These are phyloP conservation scores for Ampelomyces quisqualis DNA, from an alignment of 2,329 filamentous ascomycete genomes.

Conservation along the genomic window DNA sequence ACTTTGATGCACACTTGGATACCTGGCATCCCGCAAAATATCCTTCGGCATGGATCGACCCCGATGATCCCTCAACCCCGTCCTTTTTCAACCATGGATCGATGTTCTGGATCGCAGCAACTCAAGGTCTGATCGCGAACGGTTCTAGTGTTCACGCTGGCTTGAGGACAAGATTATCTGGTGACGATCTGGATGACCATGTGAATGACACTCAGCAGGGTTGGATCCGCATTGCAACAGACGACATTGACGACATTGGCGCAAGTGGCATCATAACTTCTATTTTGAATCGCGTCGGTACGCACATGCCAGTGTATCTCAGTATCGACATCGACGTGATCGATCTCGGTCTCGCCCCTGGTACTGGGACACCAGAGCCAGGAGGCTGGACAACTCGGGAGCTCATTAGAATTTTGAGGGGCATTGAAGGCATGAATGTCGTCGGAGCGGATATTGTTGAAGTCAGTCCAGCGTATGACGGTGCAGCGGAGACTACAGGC, in stretches of 20 bases:
- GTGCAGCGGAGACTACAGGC: conserved; percentile 75
- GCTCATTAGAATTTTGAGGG: conserved; percentile 78
- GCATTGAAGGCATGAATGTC: conserved; percentile 78
- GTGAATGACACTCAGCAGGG: conserved; percentile 71
- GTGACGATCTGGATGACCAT: conserved; percentile 66
- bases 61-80: conserved; percentile 57
- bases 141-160: conserved; percentile 77
- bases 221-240: conserved; percentile 76
- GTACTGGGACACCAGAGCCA: conserved; percentile 84
- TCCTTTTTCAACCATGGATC: conserved; percentile 82
- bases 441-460: conserved; percentile 91
- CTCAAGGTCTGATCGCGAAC: conserved; percentile 77
- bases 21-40: conserved; percentile 85
- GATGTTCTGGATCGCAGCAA: conserved; percentile 87
- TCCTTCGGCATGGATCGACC: conserved; percentile 68
- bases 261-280: conserved; percentile 66
- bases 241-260: conserved; percentile 85
- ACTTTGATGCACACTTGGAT: conserved; percentile 68
- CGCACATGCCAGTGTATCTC: conserved; percentile 75
- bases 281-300: conserved; percentile 72
- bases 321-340: conserved; percentile 80
- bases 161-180: conserved; percentile 71
- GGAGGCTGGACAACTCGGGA: conserved; percentile 91
- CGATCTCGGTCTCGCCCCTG: conserved; percentile 71
- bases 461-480: conserved; percentile 83